Conservation (phyloP, 2,329 filamentous ascomycete species). For the Fusarium sp. region DNA sequence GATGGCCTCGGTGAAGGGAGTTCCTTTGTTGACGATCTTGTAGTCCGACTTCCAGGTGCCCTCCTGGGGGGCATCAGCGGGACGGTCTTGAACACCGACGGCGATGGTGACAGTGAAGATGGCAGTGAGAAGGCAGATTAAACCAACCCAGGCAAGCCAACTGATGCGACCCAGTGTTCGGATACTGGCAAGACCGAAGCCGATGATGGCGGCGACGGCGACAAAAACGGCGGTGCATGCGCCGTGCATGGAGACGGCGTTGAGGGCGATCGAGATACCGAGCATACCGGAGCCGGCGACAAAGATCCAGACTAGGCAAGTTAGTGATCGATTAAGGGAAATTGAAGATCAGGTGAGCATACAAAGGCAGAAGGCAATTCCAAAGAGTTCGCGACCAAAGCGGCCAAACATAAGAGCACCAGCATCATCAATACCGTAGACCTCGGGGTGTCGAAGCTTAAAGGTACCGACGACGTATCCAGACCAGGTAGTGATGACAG, state of each 20-base stretch:
- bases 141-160: neutral
- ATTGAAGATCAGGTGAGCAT: neutral
- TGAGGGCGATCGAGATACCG: neutral
- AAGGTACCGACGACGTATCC: slow-evolving; percentile 60
- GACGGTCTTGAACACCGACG: slow-evolving; percentile 43
- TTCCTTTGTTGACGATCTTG: neutral
- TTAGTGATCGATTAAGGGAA: neutral
- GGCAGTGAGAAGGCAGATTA: neutral
- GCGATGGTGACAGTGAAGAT: slow-evolving; percentile 49
- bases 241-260: neutral
- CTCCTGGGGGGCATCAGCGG: neutral
- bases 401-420: slow-evolving; percentile 59
- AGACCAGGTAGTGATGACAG: slow-evolving; percentile 52
- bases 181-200: neutral
- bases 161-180: neutral
- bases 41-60: neutral
- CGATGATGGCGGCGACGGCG: neutral
- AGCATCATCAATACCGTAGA: slow-evolving; percentile 64
- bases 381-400: slow-evolving; percentile 42
- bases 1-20: neutral
- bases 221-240: neutral
- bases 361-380: neutral
- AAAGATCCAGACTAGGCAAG: neutral
- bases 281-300: neutral
- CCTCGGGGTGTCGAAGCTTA: slow-evolving; percentile 59